Evolutionary conservation across 495 filamentous ascomycete genomes (phyloP).

Genomic region (Daldinia vernicosa): DNA sequence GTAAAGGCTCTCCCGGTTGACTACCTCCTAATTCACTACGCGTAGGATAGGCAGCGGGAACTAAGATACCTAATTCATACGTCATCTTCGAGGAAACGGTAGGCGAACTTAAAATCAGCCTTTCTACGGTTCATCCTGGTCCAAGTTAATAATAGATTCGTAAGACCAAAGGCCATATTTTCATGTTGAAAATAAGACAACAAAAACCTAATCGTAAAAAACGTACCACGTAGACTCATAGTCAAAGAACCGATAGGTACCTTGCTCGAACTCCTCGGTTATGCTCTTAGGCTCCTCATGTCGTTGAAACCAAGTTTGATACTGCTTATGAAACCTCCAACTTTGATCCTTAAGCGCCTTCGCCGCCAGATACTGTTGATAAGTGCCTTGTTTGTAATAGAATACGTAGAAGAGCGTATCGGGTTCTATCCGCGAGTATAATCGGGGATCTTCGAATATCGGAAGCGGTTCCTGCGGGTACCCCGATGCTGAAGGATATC

Average conservation of each 20-base stretch:
- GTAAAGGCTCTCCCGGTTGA: neutral
- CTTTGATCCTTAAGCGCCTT: conserved; percentile 96
- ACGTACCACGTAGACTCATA: conserved; percentile 99
- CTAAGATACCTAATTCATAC: conserved; percentile 62
- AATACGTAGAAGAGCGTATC: conserved; percentile 99
- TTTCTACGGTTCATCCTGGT: conserved; percentile 98
- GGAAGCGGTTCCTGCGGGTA: conserved; percentile 91
- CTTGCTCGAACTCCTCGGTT: conserved; percentile 98
- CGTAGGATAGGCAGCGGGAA: conserved; percentile 1
- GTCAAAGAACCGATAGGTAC: conserved; percentile 98
- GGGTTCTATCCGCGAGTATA: conserved; percentile 90
- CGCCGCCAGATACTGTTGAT: conserved; percentile 95
- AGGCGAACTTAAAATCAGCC: conserved; percentile 97
- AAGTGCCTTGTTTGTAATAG: conserved; percentile 96
- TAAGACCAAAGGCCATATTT: neutral
- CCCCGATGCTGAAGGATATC: conserved; percentile 70
- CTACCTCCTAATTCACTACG: neutral
- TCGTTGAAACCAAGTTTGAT: conserved; percentile 98
- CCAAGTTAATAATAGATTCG: conserved; percentile 22
- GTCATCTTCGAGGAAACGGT: conserved; percentile 96
- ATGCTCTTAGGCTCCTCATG: conserved; percentile 98
- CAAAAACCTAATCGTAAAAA: neutral
- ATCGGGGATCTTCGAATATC: conserved; percentile 87
- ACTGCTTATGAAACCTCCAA: conserved; percentile 99
- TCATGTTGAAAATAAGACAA: neutral